These are phyloP conservation scores for Penicillium diatomitis DNA, from an alignment of 495 filamentous ascomycete species.

Conservation along the genomic window DNA sequence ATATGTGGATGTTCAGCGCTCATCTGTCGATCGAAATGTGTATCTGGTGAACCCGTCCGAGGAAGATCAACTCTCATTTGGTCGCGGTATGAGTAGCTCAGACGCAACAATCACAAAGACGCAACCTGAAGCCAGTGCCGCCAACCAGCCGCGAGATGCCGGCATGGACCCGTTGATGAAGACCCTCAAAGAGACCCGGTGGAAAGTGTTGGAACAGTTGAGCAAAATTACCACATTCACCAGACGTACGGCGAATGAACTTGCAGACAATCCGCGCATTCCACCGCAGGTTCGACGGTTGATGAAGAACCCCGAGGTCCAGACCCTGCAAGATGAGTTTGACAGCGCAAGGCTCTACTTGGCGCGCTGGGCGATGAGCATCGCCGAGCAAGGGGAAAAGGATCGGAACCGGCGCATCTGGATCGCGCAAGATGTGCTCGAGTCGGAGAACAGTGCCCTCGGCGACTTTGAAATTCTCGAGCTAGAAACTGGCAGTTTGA, in stretches of 20 bases:
- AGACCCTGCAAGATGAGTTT: constrained; percentile 91
- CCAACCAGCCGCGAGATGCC: constrained; percentile 44
- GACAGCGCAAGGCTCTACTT: constrained; percentile 91
- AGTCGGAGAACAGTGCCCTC: constrained; percentile 86
- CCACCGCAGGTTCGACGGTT: constrained; percentile 79
- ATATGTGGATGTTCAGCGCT: constrained; percentile 75
- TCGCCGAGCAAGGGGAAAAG: constrained; percentile 88
- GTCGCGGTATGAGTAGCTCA: constrained; percentile 33
- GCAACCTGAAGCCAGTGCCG: constrained; percentile 21
- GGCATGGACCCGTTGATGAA: constrained; percentile 95
- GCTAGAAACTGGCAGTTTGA: constrained; percentile 60
- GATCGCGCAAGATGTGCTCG: constrained; percentile 85
- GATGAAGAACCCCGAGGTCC: constrained; percentile 88
- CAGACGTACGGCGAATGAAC: constrained; percentile 78
- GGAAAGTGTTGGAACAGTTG: constrained; percentile 91
- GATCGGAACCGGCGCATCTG: constrained; percentile 80
- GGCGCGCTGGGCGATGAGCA: constrained; percentile 96
- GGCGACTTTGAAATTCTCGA: constrained; percentile 95
- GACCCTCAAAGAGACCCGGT: constrained; percentile 88
- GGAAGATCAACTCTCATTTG: constrained; percentile 78
- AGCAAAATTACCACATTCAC: constrained; percentile 96
- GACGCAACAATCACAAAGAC: constrained; percentile 27
- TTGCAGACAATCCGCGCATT: constrained; percentile 78
- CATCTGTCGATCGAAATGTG: constrained; percentile 72
- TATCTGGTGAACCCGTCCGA: constrained; percentile 82